Conservation (phyloP, 148 eudicot genomes). For the Chenopodium album region DNA sequence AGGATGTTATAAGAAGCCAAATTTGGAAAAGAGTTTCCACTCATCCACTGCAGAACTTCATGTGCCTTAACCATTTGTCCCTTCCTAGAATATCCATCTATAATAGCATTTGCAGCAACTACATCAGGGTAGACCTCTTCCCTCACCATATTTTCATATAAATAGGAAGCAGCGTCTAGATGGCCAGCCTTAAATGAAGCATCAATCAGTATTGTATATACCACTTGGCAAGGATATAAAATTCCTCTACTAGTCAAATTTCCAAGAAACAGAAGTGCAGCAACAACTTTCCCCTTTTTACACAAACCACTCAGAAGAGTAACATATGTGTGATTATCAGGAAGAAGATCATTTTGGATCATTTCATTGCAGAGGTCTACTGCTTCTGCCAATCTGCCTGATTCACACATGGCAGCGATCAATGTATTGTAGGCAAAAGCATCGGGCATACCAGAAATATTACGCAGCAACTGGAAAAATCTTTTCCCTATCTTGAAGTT, state of each 20-base stretch:
- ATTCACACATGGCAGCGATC: conserved; percentile 56
- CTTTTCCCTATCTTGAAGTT: conserved; percentile 47
- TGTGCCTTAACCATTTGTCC: conserved; percentile 50
- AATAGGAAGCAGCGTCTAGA: conserved; percentile 47
- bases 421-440: conserved; percentile 54
- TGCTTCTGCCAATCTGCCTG: conserved; percentile 51
- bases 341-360: conserved; percentile 50
- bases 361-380: conserved; percentile 55
- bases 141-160: conserved; percentile 54
- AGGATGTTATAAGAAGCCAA: conserved; percentile 84
- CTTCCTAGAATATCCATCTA: conserved; percentile 70
- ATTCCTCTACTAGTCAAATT: conserved; percentile 38
- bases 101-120: conserved; percentile 57
- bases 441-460: conserved; percentile 52
- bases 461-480: conserved; percentile 50
- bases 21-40: conserved; percentile 36
- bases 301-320: conserved; percentile 63
- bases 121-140: conserved; percentile 47
- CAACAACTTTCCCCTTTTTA: conserved; percentile 53
- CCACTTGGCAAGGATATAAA: conserved; percentile 44
- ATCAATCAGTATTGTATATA: conserved; percentile 56
- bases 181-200: conserved; percentile 61
- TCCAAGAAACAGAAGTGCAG: conserved; percentile 55
- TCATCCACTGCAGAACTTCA: conserved; percentile 43
- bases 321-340: conserved; percentile 60